A percentile compares a stretch with the other conserved stretches of the same genome.
These are phyloP conservation scores for Fusarium piperis DNA, from an alignment of 2,329 filamentous ascomycete species.

Conservation along the genomic window DNA sequence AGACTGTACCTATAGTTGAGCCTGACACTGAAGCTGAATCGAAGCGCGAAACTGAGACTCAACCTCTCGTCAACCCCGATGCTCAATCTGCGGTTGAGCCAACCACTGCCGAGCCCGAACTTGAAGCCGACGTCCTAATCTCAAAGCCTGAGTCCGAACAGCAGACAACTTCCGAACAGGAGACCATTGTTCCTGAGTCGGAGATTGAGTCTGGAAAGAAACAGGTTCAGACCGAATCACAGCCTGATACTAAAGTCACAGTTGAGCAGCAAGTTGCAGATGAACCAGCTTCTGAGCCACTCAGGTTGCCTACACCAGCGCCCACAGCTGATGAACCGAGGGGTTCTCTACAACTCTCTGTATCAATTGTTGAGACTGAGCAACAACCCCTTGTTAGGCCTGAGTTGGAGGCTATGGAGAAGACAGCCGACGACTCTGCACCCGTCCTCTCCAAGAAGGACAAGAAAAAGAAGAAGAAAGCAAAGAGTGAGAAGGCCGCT, in stretches of 20 bases:
- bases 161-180: constrained; percentile 32
- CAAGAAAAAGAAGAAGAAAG: constrained; percentile 35
- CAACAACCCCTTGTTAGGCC: neutral
- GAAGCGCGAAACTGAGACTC: constrained; percentile 39
- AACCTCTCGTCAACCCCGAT: constrained; percentile 29
- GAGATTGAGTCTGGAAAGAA: constrained; percentile 32
- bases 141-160: constrained; percentile 21
- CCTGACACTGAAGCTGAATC: constrained; percentile 43
- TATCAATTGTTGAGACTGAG: neutral
- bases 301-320: neutral
- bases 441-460: constrained; percentile 28
- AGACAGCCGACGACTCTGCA: constrained; percentile 1
- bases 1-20: constrained; percentile 43
- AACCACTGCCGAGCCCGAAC: constrained; percentile 21
- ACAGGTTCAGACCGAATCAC: constrained; percentile 2
- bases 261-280: constrained; percentile 12
- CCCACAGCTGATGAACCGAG: neutral
- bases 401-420: constrained; percentile 4
- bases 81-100: constrained; percentile 23
- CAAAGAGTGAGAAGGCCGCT: constrained; percentile 4
- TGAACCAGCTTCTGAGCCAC: neutral
- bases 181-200: constrained; percentile 27
- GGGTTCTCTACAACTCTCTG: neutral
- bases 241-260: constrained; percentile 23
- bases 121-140: constrained; percentile 22